phyloP scores from a whole-genome alignment of 2,329 filamentous ascomycete species.

The Diaporthe sp. region DNA sequence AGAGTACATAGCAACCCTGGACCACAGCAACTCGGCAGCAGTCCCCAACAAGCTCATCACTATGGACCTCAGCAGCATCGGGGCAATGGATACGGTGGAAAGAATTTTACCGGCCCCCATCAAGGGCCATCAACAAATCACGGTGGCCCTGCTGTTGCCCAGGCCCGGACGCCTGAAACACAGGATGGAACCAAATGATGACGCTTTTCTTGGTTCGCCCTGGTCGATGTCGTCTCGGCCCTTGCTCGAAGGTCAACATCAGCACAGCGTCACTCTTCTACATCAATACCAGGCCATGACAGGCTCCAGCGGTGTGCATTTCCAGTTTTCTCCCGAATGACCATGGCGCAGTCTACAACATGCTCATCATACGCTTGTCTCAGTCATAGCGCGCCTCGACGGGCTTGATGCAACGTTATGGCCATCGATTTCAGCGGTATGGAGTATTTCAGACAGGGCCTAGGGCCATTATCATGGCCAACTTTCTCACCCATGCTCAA shows the following conservation, averaged over 20 bases:
- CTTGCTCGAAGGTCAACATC: constrained; percentile 44
- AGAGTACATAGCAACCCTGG: constrained; percentile 72
- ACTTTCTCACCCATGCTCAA: constrained; percentile 15
- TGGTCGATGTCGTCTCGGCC: constrained; percentile 37
- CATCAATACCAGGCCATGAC: constrained; percentile 29
- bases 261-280: constrained; percentile 43
- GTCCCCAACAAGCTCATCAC: constrained; percentile 75
- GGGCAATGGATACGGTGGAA: constrained; percentile 65
- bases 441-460: constrained; percentile 6
- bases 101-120: constrained; percentile 59
- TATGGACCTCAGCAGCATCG: constrained; percentile 72
- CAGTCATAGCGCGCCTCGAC: constrained; percentile 4
- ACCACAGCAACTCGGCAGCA: constrained; percentile 74
- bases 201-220: constrained; percentile 46
- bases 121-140: constrained; percentile 57
- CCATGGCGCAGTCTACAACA: not conserved
- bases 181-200: constrained; percentile 60
- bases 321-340: constrained; percentile 2
- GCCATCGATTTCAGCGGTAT: constrained; percentile 24
- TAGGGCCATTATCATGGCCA: not conserved
- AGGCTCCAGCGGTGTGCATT: constrained; percentile 21
- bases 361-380: constrained; percentile 23
- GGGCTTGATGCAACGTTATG: constrained; percentile 9
- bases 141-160: constrained; percentile 51
- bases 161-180: constrained; percentile 54